A percentile compares a stretch with the other conserved stretches of the same genome.
Evolutionary conservation across 805 yeast species (phyloP).

Genomic region (Tetrapisispora pingtungensis): DNA sequence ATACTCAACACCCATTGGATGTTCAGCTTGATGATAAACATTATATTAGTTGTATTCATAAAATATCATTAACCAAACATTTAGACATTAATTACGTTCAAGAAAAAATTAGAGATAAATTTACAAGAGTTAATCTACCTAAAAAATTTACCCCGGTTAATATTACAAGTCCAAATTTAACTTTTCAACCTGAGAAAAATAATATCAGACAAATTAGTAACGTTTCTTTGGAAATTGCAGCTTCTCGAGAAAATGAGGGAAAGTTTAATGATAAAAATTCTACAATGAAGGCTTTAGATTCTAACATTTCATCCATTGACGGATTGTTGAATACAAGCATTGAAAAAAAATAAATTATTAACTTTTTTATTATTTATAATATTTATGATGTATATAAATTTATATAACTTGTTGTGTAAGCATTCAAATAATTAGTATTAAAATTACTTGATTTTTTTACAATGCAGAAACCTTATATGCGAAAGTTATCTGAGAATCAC

Average conservation of each 20-base stretch:
- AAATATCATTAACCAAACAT: conserved; percentile 82
- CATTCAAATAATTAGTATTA: too few relatives aligned
- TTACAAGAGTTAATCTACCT: conserved; percentile 81
- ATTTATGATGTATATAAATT: too few relatives aligned
- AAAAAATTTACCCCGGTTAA: conserved; percentile 85
- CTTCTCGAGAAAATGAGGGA: background rate
- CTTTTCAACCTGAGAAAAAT: conserved; percentile 16
- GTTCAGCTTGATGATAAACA: conserved; percentile 94
- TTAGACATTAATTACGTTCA: conserved; percentile 83
- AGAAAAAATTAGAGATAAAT: conserved; percentile 70
- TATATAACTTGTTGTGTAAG: too few relatives aligned
- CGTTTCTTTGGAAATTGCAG: background rate
- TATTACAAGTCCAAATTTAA: conserved; percentile 54
- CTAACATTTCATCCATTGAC: conserved; percentile 11
- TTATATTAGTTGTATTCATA: conserved; percentile 91
- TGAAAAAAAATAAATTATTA: background rate
- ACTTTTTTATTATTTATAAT: background rate
- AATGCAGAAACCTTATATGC: too few relatives aligned
- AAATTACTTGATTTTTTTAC: too few relatives aligned
- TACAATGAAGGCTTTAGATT: background rate
- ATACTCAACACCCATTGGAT: conserved; percentile 94
- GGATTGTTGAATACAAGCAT: conserved; percentile 2
- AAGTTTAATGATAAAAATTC: background rate
- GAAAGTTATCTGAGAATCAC: too few relatives aligned
- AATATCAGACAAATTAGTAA: background rate